A percentile compares a stretch with the other conserved stretches of the same genome.
These are phyloP conservation scores for Candida fluviatilis DNA, from an alignment of 805 yeast species.

Conservation along the genomic window DNA sequence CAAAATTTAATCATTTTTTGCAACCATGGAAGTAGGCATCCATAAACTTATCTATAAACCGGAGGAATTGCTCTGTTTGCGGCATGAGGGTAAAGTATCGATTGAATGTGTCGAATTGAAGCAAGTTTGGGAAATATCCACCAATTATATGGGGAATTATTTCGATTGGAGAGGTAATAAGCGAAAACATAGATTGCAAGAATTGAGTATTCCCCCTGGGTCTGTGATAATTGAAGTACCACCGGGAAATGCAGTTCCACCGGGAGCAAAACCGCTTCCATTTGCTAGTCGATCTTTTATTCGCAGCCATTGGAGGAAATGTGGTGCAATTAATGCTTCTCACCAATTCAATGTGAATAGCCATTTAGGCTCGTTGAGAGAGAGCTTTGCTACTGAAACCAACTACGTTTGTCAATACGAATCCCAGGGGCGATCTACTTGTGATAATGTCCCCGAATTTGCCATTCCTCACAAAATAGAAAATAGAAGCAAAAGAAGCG, in stretches of 20 bases:
- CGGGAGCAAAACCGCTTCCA: background rate
- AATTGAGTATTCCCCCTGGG: conserved; percentile 2
- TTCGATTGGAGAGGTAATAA: background rate
- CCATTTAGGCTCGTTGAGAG: too few species aligned
- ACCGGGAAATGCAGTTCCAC: background rate
- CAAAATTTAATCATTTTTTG: background rate
- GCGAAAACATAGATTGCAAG: too few species aligned
- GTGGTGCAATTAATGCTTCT: too few species aligned
- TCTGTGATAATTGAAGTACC: background rate
- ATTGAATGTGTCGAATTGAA: conserved; percentile 14
- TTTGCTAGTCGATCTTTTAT: too few species aligned
- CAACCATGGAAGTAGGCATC: background rate
- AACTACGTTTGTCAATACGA: too few species aligned
- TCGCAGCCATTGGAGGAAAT: too few species aligned
- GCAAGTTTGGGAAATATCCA: conserved; percentile 15
- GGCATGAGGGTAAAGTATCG: background rate
- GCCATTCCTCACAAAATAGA: too few species aligned
- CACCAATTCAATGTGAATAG: too few species aligned
- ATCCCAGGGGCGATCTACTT: too few species aligned
- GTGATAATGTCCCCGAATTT: too few species aligned
- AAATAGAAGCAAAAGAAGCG: background rate
- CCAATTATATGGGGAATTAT: background rate
- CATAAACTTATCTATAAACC: background rate
- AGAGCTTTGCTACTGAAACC: too few species aligned
- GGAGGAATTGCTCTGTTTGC: background rate